Evolutionary conservation across 352 stramenopile species (phyloP).

Genomic region (Pythium plurisporium): DNA sequence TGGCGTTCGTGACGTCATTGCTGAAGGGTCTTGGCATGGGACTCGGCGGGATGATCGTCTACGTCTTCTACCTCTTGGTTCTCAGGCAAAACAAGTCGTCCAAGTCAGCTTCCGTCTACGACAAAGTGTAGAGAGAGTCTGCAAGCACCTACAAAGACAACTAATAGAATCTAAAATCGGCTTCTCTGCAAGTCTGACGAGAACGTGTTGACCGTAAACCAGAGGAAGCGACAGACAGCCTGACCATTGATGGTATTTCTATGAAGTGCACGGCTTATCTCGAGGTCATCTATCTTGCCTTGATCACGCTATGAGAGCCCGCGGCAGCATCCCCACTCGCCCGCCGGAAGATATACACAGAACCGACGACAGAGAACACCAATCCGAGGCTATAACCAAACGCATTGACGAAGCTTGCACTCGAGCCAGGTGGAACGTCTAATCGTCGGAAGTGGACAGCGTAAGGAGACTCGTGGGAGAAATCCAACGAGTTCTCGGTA

Average conservation of each 20-base stretch:
- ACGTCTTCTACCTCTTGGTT: slow-evolving; percentile 76
- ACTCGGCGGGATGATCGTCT: slow-evolving; percentile 76
- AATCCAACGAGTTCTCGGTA: background rate
- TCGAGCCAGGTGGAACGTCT: background rate
- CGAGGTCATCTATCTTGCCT: slow-evolving; percentile 9
- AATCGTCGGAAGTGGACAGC: slow-evolving; percentile 21
- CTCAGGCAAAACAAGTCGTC: slow-evolving; percentile 44
- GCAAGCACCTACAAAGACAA: no score
- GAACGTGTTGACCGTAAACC: no score
- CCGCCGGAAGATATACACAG: slow-evolving; percentile 60
- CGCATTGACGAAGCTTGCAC: background rate
- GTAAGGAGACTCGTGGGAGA: slow-evolving; percentile 8
- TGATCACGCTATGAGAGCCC: slow-evolving; percentile 18
- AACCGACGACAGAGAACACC: slow-evolving; percentile 37
- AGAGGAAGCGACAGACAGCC: no score
- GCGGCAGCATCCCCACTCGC: slow-evolving; percentile 26
- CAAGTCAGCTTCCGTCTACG: slow-evolving; percentile 46
- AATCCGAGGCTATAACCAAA: slow-evolving; percentile 34
- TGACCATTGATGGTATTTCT: no score
- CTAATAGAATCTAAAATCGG: no score
- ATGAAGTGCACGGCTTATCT: background rate
- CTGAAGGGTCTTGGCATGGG: slow-evolving; percentile 70
- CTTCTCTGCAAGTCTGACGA: no score
- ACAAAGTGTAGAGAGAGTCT: slow-evolving; percentile 70
- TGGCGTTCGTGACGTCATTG: slow-evolving; percentile 75